phyloP scores from a whole-genome alignment of 2,329 filamentous ascomycete genomes.

The Apiospora hydei region DNA sequence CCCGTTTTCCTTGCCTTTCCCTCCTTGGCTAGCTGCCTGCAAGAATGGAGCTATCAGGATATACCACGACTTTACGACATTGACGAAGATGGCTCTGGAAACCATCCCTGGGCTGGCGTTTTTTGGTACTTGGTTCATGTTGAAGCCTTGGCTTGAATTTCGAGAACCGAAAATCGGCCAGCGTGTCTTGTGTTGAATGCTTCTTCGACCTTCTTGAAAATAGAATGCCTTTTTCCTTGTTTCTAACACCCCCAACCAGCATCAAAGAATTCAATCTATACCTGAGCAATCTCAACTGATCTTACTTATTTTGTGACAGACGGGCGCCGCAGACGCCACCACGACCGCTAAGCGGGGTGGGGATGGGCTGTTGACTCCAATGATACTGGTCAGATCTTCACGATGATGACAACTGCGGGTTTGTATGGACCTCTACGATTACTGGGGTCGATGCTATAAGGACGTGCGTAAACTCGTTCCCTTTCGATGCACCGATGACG shows the following conservation, averaged over 20 bases:
- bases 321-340: slow-evolving; percentile 47
- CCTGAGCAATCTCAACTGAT: slow-evolving; percentile 48
- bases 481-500: background rate
- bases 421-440: slow-evolving; percentile 18
- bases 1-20: slow-evolving; percentile 20
- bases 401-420: slow-evolving; percentile 13
- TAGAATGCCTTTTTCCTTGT: slow-evolving; percentile 31
- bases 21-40: slow-evolving; percentile 6
- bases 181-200: slow-evolving; percentile 9
- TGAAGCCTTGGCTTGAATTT: slow-evolving; percentile 6
- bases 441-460: background rate
- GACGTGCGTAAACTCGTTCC: slow-evolving; percentile 2
- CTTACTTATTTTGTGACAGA: slow-evolving; percentile 49
- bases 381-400: slow-evolving; percentile 12
- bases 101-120: slow-evolving; percentile 2
- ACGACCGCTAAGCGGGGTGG: slow-evolving; percentile 32
- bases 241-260: slow-evolving; percentile 33
- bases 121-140: slow-evolving; percentile 3
- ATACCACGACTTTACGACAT: slow-evolving; percentile 37
- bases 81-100: slow-evolving; percentile 11
- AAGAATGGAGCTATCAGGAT: slow-evolving; percentile 27
- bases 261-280: slow-evolving; percentile 31
- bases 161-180: background rate
- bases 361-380: slow-evolving; percentile 15
- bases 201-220: slow-evolving; percentile 19